phyloP scores from a whole-genome alignment of 2,329 filamentous ascomycete species.

The Aspergillus udagawae region DNA sequence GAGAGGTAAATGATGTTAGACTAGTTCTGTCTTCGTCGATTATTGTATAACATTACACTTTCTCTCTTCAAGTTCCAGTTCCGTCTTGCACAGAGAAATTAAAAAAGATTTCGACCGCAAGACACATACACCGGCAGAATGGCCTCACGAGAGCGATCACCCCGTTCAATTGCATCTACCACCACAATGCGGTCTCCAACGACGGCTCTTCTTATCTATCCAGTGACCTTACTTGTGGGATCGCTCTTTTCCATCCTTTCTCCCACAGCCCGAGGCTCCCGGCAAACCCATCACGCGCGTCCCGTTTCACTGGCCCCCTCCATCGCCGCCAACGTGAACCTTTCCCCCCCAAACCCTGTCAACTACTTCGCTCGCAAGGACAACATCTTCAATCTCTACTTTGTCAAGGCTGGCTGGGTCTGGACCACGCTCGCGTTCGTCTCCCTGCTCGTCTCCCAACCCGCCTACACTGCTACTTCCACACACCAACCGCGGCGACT shows the following conservation, averaged over 20 bases:
- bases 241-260: constrained; percentile 76
- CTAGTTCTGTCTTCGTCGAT: background rate
- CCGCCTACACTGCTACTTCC: constrained; percentile 47
- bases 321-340: constrained; percentile 26
- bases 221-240: constrained; percentile 72
- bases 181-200: constrained; percentile 4
- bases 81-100: background rate
- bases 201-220: constrained; percentile 66
- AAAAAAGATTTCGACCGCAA: background rate
- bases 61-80: background rate
- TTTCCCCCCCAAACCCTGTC: constrained; percentile 24
- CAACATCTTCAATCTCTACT: constrained; percentile 87
- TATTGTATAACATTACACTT: background rate
- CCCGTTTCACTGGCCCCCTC: constrained; percentile 45
- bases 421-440: constrained; percentile 79
- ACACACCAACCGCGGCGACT: constrained; percentile 41
- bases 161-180: background rate
- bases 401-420: constrained; percentile 92
- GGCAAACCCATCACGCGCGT: constrained; percentile 52
- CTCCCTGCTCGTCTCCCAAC: constrained; percentile 66
- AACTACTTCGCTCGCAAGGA: constrained; percentile 89
- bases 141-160: background rate
- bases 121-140: background rate
- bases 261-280: constrained; percentile 57
- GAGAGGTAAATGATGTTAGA: too few species aligned